Percentiles rank a stretch among this genome's conserved stretches.
Conservation (phyloP, 371 early-diverging fungal species). For the Batkoa obscura region DNA sequence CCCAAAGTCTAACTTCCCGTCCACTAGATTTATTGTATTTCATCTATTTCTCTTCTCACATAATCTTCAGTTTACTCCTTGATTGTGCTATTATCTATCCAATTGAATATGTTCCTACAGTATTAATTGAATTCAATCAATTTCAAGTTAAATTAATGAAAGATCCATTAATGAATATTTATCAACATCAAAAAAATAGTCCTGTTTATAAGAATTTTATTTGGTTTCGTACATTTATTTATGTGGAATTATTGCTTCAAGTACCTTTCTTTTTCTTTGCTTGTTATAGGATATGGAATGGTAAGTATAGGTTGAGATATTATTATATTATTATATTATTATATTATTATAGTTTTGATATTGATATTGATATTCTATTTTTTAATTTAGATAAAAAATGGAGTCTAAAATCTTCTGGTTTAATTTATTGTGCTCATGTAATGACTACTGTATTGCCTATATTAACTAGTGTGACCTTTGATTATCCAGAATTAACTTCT, state of each 20-base stretch:
- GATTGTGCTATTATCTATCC: neutral
- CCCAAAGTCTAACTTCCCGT: too few species aligned
- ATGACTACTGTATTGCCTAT: slow-evolving; percentile 15
- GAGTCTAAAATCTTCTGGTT: slow-evolving; percentile 10
- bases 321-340: neutral
- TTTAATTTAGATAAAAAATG: slow-evolving; percentile 8
- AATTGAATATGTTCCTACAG: neutral
- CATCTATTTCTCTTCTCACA: neutral
- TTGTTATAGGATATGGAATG: slow-evolving; percentile 10
- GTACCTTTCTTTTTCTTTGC: slow-evolving; percentile 13
- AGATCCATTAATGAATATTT: neutral
- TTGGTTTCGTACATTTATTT: slow-evolving; percentile 16
- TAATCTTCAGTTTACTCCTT: neutral
- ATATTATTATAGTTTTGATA: neutral
- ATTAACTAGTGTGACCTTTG: slow-evolving; percentile 10
- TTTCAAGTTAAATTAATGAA: neutral
- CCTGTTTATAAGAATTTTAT: neutral
- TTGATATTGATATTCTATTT: neutral
- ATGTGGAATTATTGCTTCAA: slow-evolving; percentile 12
- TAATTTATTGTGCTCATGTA: slow-evolving; percentile 15
- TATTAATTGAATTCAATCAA: neutral
- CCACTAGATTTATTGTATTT: neutral
- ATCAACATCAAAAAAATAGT: neutral
- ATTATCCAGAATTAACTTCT: slow-evolving; percentile 7
- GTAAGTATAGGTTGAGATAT: neutral